Percentiles rank a stretch among this genome's conserved stretches.
These are phyloP conservation scores for Datisca glomerata DNA, from an alignment of 306 rosid species.

Conservation along the genomic window DNA sequence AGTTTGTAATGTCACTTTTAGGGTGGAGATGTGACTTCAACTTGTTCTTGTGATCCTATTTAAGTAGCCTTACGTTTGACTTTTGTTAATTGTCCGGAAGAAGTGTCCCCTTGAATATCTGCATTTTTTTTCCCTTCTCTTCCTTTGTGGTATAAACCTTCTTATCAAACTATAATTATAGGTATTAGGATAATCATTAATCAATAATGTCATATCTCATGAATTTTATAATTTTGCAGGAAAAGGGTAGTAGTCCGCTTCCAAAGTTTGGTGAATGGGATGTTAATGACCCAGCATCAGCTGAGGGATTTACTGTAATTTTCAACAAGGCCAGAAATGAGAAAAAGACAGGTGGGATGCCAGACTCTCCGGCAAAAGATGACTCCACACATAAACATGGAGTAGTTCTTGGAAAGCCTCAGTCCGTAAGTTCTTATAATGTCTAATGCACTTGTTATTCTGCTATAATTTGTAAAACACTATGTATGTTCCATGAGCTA, in stretches of 20 bases:
- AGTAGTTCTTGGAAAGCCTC: slow-evolving; percentile 51
- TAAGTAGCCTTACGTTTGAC: too few species aligned
- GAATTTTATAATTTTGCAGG: slow-evolving; percentile 23
- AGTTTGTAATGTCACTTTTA: too few species aligned
- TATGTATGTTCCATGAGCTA: too few species aligned
- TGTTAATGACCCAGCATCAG: slow-evolving; percentile 69
- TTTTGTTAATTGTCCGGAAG: background rate
- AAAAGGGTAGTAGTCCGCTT: slow-evolving; percentile 36
- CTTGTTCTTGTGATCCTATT: too few species aligned
- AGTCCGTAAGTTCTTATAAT: slow-evolving; percentile 25
- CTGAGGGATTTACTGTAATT: slow-evolving; percentile 68
- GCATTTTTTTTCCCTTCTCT: background rate
- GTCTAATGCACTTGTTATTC: too few species aligned
- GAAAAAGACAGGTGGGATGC: slow-evolving; percentile 38
- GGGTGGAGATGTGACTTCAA: too few species aligned
- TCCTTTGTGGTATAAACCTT: background rate
- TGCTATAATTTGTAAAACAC: too few species aligned
- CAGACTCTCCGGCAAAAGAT: slow-evolving; percentile 42
- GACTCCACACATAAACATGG: slow-evolving; percentile 27
- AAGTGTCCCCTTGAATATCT: background rate
- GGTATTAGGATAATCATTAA: background rate
- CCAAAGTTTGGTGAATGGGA: slow-evolving; percentile 92
- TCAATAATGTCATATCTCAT: slow-evolving; percentile 27
- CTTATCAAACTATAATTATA: background rate
- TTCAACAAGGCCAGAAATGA: slow-evolving; percentile 72